Evolutionary conservation across 768 basidiomycete genomes (phyloP).

Genomic region (Panus rudis): DNA sequence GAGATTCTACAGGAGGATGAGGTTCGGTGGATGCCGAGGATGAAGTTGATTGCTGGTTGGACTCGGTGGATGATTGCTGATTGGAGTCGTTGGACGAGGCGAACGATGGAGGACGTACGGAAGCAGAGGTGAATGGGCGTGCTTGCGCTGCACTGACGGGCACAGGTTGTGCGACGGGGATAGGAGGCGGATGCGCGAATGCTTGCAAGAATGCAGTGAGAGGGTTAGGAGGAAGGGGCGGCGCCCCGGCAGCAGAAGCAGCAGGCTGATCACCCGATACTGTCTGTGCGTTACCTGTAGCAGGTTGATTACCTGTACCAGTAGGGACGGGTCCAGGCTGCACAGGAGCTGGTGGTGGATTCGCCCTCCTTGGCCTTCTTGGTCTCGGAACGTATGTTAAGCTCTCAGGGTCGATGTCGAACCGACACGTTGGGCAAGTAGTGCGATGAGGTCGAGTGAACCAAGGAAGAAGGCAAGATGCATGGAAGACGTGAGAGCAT

Average conservation of each 20-base stretch:
- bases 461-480: constrained; percentile 74
- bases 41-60: neutral
- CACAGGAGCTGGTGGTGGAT: neutral
- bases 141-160: too few relatives aligned
- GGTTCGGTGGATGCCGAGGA: too few relatives aligned
- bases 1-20: neutral
- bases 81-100: too few relatives aligned
- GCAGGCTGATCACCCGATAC: neutral
- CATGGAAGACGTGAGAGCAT: constrained; percentile 78
- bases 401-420: constrained; percentile 76
- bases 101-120: too few relatives aligned
- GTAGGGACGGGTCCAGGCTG: neutral
- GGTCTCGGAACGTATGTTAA: constrained; percentile 37
- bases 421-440: constrained; percentile 79
- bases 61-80: neutral
- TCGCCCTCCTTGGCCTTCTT: neutral
- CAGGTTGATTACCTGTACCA: neutral
- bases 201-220: too few relatives aligned
- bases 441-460: constrained; percentile 73
- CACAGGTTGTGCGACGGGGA: too few relatives aligned
- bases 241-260: neutral
- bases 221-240: too few relatives aligned
- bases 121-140: too few relatives aligned
- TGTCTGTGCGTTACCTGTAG: neutral
- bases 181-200: too few relatives aligned